Base-by-base conservation (phyloP, 768 basidiomycete species). In the Suillus ampliporus region DNA sequence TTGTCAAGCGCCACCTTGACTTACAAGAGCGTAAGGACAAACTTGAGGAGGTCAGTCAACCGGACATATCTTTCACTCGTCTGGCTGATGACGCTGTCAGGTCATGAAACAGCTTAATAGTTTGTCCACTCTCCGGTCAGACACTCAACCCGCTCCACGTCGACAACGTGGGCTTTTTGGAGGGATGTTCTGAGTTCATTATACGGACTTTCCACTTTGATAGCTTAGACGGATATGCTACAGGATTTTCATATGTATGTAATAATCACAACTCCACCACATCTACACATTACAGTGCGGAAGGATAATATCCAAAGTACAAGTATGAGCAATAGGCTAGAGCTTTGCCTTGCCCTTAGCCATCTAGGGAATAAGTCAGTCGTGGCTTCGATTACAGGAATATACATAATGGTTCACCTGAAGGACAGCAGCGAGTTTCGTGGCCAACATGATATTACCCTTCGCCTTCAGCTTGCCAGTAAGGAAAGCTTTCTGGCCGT, bases 1-100 rank as follows among this genome's bases (percentile, higher is more conserved):
- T 79, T n/a, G 87, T 99, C 61, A 81, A 89, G 64, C 82, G 82
- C 57, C 97, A 99, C 73, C 82, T 99, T 21, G 96, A 99, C 62
- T 78, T 99, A 47, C 97, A 99, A 74, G 96, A 95, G 61, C 84
- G 97, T 46, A 99, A 99, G 71, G 96, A 99, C 75, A 98, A 98
- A 77, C 83, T 99, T 19, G 97, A 99, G 74, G 93, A 96, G 84
- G 93, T 91, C 65, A 65, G 74, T 66, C n/a, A 31, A 23, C 35
- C 21, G 19, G 5, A 23, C 3, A 52, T 40, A 34, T 69, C 26
- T 17, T 41, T 47, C 23, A 37, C 15, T 19, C 63, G 40, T 56
- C 59, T 66, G 14, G 71, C 62, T 35, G 19, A 63, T 50, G 44
- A 8, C 14, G 28, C n/a, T 4, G 13, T 0, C 68, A 94, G 92